A percentile compares a stretch with the other conserved stretches of the same genome.
Evolutionary conservation across 2,329 filamentous ascomycete genomes (phyloP).

Genomic region (Apiospora pterosperma): DNA sequence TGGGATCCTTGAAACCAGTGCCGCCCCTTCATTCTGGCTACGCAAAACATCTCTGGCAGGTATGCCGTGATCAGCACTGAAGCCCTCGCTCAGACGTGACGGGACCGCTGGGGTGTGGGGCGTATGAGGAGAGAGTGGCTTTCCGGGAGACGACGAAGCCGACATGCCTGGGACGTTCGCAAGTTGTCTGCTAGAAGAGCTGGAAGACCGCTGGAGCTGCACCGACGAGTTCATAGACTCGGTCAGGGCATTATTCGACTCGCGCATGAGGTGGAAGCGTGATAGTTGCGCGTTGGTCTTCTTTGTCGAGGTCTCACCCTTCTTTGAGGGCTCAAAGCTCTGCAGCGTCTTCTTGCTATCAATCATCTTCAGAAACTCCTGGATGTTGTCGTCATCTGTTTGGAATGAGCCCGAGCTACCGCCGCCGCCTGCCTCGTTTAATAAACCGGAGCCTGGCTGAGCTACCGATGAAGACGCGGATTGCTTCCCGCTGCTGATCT

Average conservation of each 20-base stretch:
- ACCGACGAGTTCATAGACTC: slow-evolving; percentile 92
- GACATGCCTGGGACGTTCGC: slow-evolving; percentile 68
- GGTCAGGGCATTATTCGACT: slow-evolving; percentile 82
- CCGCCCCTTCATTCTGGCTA: slow-evolving; percentile 21
- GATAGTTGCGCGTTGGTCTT: slow-evolving; percentile 76
- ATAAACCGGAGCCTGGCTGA: slow-evolving; percentile 74
- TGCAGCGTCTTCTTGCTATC: slow-evolving; percentile 84
- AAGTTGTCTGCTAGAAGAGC: slow-evolving; percentile 62
- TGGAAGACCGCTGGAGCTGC: slow-evolving; percentile 78
- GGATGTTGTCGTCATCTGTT: slow-evolving; percentile 87
- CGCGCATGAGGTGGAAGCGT: slow-evolving; percentile 84
- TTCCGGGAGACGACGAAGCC: slow-evolving; percentile 83
- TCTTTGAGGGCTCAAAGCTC: slow-evolving; percentile 68
- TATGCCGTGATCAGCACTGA: slow-evolving; percentile 65
- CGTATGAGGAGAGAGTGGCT: slow-evolving; percentile 84
- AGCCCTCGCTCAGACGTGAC: slow-evolving; percentile 88
- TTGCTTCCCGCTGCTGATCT: slow-evolving; percentile 75
- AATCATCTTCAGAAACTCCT: slow-evolving; percentile 84
- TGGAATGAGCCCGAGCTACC: slow-evolving; percentile 65
- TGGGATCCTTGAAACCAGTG: slow-evolving; percentile 31
- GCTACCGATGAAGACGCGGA: slow-evolving; percentile 67
- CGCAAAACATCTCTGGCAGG: slow-evolving; percentile 23
- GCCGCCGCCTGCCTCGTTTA: slow-evolving; percentile 67
- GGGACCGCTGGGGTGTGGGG: slow-evolving; percentile 92
- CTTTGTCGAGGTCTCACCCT: slow-evolving; percentile 67